Conservation (phyloP, 169 alveolate species). For the Besnoitia besnoiti region DNA sequence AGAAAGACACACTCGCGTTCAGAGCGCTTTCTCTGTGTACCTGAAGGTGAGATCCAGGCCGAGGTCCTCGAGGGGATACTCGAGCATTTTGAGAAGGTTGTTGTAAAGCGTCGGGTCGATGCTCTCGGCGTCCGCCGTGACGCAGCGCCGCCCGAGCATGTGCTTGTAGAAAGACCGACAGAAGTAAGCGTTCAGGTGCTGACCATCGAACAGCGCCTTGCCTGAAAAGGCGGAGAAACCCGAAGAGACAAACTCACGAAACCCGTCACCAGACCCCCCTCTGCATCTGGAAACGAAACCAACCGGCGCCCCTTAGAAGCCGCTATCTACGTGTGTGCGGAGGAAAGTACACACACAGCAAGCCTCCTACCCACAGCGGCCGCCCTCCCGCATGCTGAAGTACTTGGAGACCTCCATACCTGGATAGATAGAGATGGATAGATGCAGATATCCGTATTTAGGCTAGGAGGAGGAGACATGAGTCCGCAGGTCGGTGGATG, state of each 20-base stretch:
- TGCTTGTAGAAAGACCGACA: slow-evolving; percentile 97
- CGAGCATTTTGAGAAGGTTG: slow-evolving; percentile 93
- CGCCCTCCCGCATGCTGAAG: too few relatives aligned
- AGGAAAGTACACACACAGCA: neutral
- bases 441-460: neutral
- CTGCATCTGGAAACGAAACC: neutral
- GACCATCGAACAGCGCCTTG: slow-evolving; percentile 97
- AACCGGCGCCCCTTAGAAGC: neutral
- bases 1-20: neutral
- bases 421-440: neutral
- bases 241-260: too few relatives aligned
- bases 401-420: neutral
- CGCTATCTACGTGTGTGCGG: neutral
- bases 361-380: too few relatives aligned
- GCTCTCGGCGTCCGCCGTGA: slow-evolving; percentile 97
- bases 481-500: too few relatives aligned
- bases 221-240: slow-evolving; percentile 83
- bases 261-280: too few relatives aligned
- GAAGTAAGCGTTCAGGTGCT: slow-evolving; percentile 96
- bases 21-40: neutral
- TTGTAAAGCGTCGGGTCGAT: slow-evolving; percentile 97
- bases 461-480: neutral
- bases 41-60: slow-evolving; percentile 88
- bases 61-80: slow-evolving; percentile 90
- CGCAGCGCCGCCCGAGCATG: slow-evolving; percentile 94